phyloP scores from a whole-genome alignment of 441 rosid genomes.

The Mallotus repandus region DNA sequence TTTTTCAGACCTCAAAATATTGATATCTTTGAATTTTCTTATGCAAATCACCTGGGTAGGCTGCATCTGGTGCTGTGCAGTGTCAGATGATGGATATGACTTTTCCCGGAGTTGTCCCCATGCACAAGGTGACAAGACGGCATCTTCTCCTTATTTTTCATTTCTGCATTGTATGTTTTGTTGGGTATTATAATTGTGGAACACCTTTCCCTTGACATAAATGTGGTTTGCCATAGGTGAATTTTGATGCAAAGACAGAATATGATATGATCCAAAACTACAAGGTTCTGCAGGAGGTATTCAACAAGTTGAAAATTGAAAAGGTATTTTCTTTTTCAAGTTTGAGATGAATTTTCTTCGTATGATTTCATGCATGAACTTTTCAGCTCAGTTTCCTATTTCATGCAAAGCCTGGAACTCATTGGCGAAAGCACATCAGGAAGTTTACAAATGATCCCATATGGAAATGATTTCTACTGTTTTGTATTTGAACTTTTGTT shows the following conservation, averaged over 20 bases:
- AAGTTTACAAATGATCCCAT: background rate
- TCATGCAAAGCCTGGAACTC: constrained; percentile 10
- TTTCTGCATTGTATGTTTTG: constrained; percentile 3
- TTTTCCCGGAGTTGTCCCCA: constrained; percentile 91
- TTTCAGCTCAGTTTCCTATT: background rate
- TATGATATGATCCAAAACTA: constrained; percentile 97
- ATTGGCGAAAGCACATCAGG: constrained; percentile 3
- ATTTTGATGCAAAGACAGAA: constrained; percentile 89
- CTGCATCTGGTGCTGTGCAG: constrained; percentile 98
- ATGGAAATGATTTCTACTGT: constrained; percentile 9
- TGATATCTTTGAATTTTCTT: constrained; percentile 9
- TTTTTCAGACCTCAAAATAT: background rate
- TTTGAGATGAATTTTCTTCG: background rate
- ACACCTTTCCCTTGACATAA: constrained; percentile 15
- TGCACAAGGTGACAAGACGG: constrained; percentile 72
- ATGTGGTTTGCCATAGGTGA: constrained; percentile 53
- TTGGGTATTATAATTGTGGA: background rate
- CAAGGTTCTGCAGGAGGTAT: constrained; percentile 91
- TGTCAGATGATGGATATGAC: constrained; percentile 98
- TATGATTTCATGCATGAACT: background rate
- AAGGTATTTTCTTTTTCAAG: constrained; percentile 48
- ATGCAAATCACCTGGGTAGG: constrained; percentile 41
- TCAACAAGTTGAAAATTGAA: constrained; percentile 85
- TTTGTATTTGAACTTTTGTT: background rate
- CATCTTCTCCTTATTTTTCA: background rate